A percentile compares a stretch with the other conserved stretches of the same genome.
Evolutionary conservation across 257 asterid species (phyloP).

Genomic region (Ocimum tenuiflorum): DNA sequence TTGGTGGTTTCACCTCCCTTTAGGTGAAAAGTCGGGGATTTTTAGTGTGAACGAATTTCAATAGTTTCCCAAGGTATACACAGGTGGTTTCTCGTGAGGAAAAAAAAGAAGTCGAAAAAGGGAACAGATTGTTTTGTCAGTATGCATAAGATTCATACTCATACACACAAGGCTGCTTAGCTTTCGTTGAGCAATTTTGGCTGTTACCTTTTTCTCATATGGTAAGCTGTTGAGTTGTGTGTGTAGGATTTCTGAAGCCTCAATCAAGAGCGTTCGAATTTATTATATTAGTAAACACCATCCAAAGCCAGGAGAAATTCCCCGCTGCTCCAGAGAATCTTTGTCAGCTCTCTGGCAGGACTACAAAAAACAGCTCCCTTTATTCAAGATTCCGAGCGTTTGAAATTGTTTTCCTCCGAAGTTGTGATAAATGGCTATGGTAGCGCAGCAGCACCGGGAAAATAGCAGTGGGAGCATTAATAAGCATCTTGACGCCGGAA

Average conservation of each 20-base stretch:
- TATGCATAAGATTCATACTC: slow-evolving; percentile 29
- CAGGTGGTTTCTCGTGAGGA: slow-evolving; percentile 4
- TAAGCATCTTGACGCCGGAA: slow-evolving; percentile 77
- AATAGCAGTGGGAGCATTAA: slow-evolving; percentile 73
- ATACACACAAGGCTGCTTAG: slow-evolving; percentile 28
- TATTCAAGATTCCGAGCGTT: background rate
- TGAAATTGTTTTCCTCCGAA: background rate
- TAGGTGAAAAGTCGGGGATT: slow-evolving; percentile 16
- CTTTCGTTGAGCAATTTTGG: slow-evolving; percentile 69
- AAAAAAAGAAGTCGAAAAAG: background rate
- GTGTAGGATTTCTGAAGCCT: slow-evolving; percentile 25
- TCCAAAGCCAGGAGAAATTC: background rate
- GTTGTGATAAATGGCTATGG: slow-evolving; percentile 71
- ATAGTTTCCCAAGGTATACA: slow-evolving; percentile 3
- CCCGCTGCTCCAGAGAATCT: slow-evolving; percentile 24
- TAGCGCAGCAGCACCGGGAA: slow-evolving; percentile 72
- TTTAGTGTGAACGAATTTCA: slow-evolving; percentile 1
- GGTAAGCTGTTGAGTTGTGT: slow-evolving; percentile 20
- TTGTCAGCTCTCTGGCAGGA: slow-evolving; percentile 19
- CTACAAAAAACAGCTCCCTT: background rate
- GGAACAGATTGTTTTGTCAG: slow-evolving; percentile 34
- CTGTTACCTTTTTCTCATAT: slow-evolving; percentile 32
- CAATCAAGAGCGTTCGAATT: slow-evolving; percentile 35
- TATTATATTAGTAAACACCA: background rate
- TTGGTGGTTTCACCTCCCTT: slow-evolving; percentile 28